A percentile compares a stretch with the other conserved stretches of the same genome.
These are phyloP conservation scores for Trichoderma erinaceum DNA, from an alignment of 495 filamentous ascomycete species.

Conservation along the genomic window DNA sequence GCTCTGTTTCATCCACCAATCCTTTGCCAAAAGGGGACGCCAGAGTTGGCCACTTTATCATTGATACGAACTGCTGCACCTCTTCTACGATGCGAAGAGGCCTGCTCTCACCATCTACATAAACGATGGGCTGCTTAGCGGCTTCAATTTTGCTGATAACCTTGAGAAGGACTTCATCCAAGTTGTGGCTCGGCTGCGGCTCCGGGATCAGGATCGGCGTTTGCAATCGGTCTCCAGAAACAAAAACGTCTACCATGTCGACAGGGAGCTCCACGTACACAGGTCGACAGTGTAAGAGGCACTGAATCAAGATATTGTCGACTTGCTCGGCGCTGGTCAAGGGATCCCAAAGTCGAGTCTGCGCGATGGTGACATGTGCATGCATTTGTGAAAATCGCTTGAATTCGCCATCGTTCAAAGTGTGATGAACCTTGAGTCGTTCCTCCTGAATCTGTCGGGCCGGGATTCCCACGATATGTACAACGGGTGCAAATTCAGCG, in stretches of 20 bases:
- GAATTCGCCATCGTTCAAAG: slow-evolving; percentile 19
- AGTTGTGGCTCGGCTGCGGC: slow-evolving; percentile 3
- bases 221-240: slow-evolving; percentile 5
- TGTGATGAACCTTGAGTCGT: slow-evolving; percentile 37
- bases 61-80: slow-evolving; percentile 25
- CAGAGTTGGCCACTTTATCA: slow-evolving; percentile 28
- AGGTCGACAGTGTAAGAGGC: slow-evolving; percentile 25
- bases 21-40: slow-evolving; percentile 35
- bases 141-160: slow-evolving; percentile 25
- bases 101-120: slow-evolving; percentile 30
- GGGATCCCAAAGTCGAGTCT: not conserved
- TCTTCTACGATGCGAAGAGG: slow-evolving; percentile 22
- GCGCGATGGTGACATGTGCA: slow-evolving; percentile 7
- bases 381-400: slow-evolving; percentile 17
- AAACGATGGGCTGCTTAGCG: slow-evolving; percentile 27
- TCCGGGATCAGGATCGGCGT: slow-evolving; percentile 17
- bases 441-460: slow-evolving; percentile 43
- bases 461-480: slow-evolving; percentile 62
- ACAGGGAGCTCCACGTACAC: slow-evolving; percentile 18
- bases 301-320: slow-evolving; percentile 28
- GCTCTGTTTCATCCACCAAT: slow-evolving; percentile 24
- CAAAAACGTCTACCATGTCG: not conserved
- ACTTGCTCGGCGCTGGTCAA: not conserved
- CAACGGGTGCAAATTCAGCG: slow-evolving; percentile 55
- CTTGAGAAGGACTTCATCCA: no score